A percentile compares a stretch with the other conserved stretches of the same genome.
These are phyloP conservation scores for Biscutella auriculata DNA, from an alignment of 441 rosid species.

Conservation along the genomic window DNA sequence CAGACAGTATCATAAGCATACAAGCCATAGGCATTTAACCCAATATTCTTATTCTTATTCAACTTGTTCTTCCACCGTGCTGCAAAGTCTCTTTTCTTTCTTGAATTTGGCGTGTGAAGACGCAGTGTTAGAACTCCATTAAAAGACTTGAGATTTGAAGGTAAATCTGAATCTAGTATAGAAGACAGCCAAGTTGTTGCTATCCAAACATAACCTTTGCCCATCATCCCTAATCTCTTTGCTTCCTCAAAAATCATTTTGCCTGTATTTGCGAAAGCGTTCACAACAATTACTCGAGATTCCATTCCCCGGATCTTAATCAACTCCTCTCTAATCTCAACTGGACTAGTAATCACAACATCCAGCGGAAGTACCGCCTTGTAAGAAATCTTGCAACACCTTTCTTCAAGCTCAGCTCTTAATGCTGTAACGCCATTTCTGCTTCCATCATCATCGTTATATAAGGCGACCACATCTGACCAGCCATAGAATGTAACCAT, in stretches of 20 bases:
- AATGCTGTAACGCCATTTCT: constrained; percentile 63
- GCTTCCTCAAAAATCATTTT: constrained; percentile 56
- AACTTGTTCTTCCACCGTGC: constrained; percentile 47
- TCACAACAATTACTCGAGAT: constrained; percentile 56
- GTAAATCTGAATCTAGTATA: constrained; percentile 46
- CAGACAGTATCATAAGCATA: constrained; percentile 92
- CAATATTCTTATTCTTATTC: constrained; percentile 41
- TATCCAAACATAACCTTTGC: constrained; percentile 81
- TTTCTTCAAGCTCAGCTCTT: constrained; percentile 64
- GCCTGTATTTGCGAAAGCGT: constrained; percentile 42
- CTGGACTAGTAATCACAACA: constrained; percentile 29
- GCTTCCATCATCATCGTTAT: constrained; percentile 68
- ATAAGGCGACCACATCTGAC: constrained; percentile 64
- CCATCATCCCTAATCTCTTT: constrained; percentile 65
- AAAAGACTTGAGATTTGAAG: constrained; percentile 26
- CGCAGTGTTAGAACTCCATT: constrained; percentile 66
- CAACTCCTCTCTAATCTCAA: constrained; percentile 35
- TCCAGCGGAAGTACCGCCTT: constrained; percentile 61
- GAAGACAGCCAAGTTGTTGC: constrained; percentile 72
- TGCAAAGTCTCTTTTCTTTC: constrained; percentile 46
- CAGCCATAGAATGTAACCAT: constrained; percentile 55
- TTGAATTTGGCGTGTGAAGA: constrained; percentile 54
- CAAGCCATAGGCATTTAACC: constrained; percentile 61
- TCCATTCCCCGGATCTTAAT: constrained; percentile 57
- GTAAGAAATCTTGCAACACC: constrained; percentile 61